Base-by-base conservation (phyloP, 177 flowering plant genomes). In the Telopea speciosissima region DNA sequence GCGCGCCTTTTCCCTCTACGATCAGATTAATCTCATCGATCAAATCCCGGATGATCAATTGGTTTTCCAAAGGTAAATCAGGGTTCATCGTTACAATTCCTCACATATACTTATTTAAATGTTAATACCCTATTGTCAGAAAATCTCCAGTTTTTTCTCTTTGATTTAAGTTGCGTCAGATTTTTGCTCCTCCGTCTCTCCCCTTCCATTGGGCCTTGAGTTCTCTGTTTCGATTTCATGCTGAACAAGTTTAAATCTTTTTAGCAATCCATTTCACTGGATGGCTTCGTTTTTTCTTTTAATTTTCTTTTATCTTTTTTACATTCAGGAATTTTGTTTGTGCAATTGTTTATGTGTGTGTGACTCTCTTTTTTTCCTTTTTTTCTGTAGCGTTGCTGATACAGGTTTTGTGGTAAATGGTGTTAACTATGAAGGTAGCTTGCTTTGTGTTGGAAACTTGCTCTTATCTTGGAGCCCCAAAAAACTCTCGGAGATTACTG, bases 21-120 rank as follows among this genome's bases (percentile, higher is more conserved):
- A 94, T 81, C 97, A 94, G 81, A 92, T 90, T 86, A 94, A 92
- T 78, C 90, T 92, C 83, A 92, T 92, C 70, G 88, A 92, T 74
- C 84, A 86, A 11, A 88, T 92, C 63, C 95, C 96, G 52, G 93
- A 92, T 0, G 96, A 90, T 66, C 98, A 90, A 78, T 87, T 94
- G 65, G 93, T 90, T 58, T 94, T 94, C 71, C 89, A 93, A 81
- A 79, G 86, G 93, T 91, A 77, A 4, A 8, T 19, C 16, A 16
- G 54, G 54, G 17, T 17, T 45, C 54, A 12, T 16, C 54, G 2
- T 45, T 45, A 33, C 40, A 33, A 33, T 33, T 33, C 40, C 54
- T 16, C 54, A 45, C 17, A 4, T 12, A 0, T 45, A 45, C 3
- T 16, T 1, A 45, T 45, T 16, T 0, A 45, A 45, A 45, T 11